Conservation (phyloP, 2,329 filamentous ascomycete species). For the Trichoderma semiorbis region DNA sequence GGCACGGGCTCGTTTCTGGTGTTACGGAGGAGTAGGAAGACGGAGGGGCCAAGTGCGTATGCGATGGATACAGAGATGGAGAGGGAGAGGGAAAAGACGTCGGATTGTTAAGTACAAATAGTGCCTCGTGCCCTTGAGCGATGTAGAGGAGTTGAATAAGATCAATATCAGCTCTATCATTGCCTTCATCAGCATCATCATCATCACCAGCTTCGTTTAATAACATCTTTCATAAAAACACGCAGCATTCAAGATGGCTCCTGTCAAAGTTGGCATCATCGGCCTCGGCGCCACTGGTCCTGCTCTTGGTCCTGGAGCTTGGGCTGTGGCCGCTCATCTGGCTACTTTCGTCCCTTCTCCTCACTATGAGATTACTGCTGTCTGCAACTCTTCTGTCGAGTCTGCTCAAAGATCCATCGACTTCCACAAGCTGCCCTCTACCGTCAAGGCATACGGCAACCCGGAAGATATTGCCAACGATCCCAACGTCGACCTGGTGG, state of each 20-base stretch:
- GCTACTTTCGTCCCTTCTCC: constrained; percentile 36
- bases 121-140: too few species aligned
- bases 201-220: background rate
- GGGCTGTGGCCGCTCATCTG: constrained; percentile 52
- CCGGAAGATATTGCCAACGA: constrained; percentile 44
- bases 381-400: constrained; percentile 45
- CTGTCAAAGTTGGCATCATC: constrained; percentile 24
- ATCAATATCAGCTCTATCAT: background rate
- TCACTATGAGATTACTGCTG: constrained; percentile 45
- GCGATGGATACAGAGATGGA: background rate
- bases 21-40: background rate
- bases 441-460: constrained; percentile 44
- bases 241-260: constrained; percentile 19
- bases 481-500: constrained; percentile 48
- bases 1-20: background rate
- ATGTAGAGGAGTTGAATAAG: background rate
- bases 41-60: background rate
- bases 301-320: constrained; percentile 29
- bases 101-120: background rate
- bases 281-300: constrained; percentile 19
- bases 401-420: constrained; percentile 42
- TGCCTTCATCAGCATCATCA: background rate
- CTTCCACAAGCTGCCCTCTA: constrained; percentile 37
- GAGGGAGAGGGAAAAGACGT: background rate
- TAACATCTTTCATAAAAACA: background rate